Base-by-base conservation (phyloP, 2,329 filamentous ascomycete genomes). In the Verticillium nonalfalfae region DNA sequence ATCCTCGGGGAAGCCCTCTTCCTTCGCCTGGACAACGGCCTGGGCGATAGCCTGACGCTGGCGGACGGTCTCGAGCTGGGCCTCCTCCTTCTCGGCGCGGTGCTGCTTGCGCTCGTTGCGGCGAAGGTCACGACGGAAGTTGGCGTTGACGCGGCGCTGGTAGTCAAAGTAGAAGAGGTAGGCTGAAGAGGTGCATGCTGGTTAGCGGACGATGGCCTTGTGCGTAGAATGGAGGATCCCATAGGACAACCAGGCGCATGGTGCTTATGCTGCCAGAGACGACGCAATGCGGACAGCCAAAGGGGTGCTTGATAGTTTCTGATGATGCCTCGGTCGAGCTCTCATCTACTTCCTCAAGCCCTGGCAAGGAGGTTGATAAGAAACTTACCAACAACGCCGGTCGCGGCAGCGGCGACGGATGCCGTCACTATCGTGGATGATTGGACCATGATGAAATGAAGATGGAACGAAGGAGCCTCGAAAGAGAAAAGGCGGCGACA, bases 1-100 rank as follows among this genome's bases (percentile, higher is more conserved):
- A 70, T 93, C 91, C 54, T 84, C 82, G 57, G 95, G 95, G 84
- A 96, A 97, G 61, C 94, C 95, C 76, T 96, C 93, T 62, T 90
- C 90, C 79, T 93, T 91, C 69, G 93, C 92, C 69, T 90, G 85
- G 69, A 92, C 87, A 57, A 98, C 90, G 59, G 85, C 87, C 61
- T 78, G 76, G 77, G 89, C 89, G 78, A 99, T 90, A 69, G 83
- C 80, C 75, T 90, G 84, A 72, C 88, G 86, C 79, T 91, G 89
- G 74, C 83, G 81, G 68, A 84, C 81, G 65, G 83, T 83, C 66
- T 85, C 82, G 63, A 84, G 82, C 72, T 89, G 85, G 64, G 87
- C 88, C 72, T 88, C 83, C 70, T 90, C 88, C 79, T 92, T 91
- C 70, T 88, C 86, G 63, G 80, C 85, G 68, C 88, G 88, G 66